Conservation (phyloP, 31 red algal species). For the Bonnemaisonia californica region DNA sequence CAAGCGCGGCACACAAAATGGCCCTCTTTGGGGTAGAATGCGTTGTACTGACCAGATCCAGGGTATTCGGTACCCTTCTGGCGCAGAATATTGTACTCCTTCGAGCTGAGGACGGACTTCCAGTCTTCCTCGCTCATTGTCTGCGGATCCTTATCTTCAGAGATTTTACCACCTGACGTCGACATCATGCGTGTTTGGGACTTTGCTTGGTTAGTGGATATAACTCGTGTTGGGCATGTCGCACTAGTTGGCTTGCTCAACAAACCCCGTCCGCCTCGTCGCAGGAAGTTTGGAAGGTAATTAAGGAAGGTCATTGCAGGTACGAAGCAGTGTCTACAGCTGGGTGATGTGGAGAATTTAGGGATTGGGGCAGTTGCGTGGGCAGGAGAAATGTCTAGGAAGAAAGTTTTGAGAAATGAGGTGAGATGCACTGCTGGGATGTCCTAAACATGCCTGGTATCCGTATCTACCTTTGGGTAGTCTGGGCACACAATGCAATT, state of each 20-base stretch:
- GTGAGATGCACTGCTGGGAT: no score
- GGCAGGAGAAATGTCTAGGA: no score
- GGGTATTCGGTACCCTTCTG: slow-evolving; percentile 89
- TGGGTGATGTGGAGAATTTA: no score
- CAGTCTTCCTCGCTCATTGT: slow-evolving; percentile 62
- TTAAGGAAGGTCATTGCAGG: not conserved
- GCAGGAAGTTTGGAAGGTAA: not conserved
- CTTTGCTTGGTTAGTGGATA: not conserved
- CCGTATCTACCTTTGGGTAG: no score
- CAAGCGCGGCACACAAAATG: slow-evolving; percentile 87
- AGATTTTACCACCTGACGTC: slow-evolving; percentile 32
- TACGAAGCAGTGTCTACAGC: no score
- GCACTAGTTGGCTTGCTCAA: not conserved
- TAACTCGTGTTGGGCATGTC: not conserved
- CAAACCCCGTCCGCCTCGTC: not conserved
- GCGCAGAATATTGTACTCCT: slow-evolving; percentile 74
- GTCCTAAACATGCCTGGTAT: no score
- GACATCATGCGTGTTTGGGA: not conserved
- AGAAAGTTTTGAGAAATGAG: no score
- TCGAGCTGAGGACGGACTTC: slow-evolving; percentile 33
- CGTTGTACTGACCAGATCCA: slow-evolving; percentile 83
- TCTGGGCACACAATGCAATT: no score
- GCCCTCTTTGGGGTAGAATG: slow-evolving; percentile 86
- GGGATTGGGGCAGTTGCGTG: no score
- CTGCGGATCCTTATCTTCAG: slow-evolving; percentile 36